Evolutionary conservation across 169 alveolate genomes (phyloP), one percentile per base, ranked within the genome.

Genomic region (Plasmodium yoelii): DNA sequence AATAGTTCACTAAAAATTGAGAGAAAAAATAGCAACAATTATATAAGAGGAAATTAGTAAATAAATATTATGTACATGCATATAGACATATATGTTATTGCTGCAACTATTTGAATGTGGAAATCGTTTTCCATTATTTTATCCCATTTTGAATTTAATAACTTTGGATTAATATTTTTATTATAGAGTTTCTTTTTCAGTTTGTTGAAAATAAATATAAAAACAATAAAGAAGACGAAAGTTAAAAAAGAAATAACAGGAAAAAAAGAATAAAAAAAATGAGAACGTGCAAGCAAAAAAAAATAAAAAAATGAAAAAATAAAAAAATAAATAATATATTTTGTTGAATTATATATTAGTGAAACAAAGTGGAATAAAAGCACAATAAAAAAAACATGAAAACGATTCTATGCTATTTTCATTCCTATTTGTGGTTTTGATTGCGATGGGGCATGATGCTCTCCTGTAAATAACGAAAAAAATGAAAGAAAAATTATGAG

Each of bases 401-500:
- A 24, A 68, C 7, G 12, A 68, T 6, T 34, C 42, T 34, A 80
- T n/a, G 90, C 90, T 64, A 80, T 80, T 67, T 80, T 80, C 90
- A 80, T 80, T 65, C 82, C 90, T 69, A 80, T 80, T 56, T 64
- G 90, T 12, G 80, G 72, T 59, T 80, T 80, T 5, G 90, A 80
- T n/a, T 80, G 90, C 59, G 90, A 80, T 8, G 90, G 71, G 47
- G 82, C 77, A 67, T 80, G 90, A 12, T 80, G 90, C 55, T 80
- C 90, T 60, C 90, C 90, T 80, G 22, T 13, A 69, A 69, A 34
- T 34, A 59, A 26, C 9, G 24, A 34, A 65, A 80, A 26, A 28
- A 7, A 26, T 3, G n/a, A 9, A 44, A 39, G 18, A 53, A 26
- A 53, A 26, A 24, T 28, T 10, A 46, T 42, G 26, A 13, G 7